phyloP scores from a whole-genome alignment of 495 filamentous ascomycete genomes.

The Antarctomyces pellizariae region DNA sequence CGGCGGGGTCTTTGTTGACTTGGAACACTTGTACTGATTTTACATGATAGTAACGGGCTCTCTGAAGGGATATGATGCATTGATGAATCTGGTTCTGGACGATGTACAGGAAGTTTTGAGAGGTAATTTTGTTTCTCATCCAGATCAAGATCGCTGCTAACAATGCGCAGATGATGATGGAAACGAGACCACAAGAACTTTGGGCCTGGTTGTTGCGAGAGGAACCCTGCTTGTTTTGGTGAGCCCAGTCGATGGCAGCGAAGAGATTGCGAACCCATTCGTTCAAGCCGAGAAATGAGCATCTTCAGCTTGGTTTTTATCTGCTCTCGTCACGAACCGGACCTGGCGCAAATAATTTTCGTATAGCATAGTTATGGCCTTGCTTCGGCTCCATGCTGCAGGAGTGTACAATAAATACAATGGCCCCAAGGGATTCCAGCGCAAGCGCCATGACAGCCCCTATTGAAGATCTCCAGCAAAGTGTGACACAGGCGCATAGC shows the following conservation, averaged over 20 bases:
- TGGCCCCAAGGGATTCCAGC: too few relatives aligned
- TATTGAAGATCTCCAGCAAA: too few relatives aligned
- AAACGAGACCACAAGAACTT: conserved; percentile 57
- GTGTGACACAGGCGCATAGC: too few relatives aligned
- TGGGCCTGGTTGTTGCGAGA: conserved; percentile 78
- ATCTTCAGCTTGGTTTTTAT: conserved; percentile 1
- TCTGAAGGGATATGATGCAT: conserved; percentile 83
- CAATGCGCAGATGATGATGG: conserved; percentile 57
- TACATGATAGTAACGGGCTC: conserved; percentile 51
- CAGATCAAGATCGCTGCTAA: neutral
- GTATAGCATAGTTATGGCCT: too few relatives aligned
- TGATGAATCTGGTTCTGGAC: conserved; percentile 95
- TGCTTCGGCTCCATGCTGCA: too few relatives aligned
- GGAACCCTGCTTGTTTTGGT: conserved; percentile 84
- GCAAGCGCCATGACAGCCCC: too few relatives aligned
- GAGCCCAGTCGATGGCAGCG: conserved; percentile 79
- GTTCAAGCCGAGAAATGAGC: conserved; percentile 37
- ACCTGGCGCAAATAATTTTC: conserved; percentile 1
- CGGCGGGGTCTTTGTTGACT: too few relatives aligned
- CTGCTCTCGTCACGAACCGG: conserved; percentile 9
- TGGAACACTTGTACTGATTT: too few relatives aligned
- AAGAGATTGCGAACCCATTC: conserved; percentile 91
- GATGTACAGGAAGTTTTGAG: conserved; percentile 75
- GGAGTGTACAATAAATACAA: too few relatives aligned
- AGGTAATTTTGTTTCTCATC: conserved; percentile 26